phyloP scores from a whole-genome alignment of 148 eudicot species.

The Vaccinium vitisidaea region DNA sequence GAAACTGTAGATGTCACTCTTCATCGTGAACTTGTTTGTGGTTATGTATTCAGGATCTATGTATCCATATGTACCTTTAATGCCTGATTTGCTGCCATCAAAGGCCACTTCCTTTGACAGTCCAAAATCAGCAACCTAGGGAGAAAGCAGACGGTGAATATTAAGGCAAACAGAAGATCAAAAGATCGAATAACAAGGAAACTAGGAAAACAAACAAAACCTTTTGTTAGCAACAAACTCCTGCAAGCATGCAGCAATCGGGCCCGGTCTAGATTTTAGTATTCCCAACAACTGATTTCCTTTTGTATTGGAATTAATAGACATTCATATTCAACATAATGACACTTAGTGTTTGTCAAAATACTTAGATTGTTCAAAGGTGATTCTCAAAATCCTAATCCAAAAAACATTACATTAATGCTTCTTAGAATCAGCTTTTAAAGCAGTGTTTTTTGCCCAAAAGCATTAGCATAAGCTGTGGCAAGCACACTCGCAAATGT shows the following conservation, averaged over 20 bases:
- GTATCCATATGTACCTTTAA: slow-evolving; percentile 97
- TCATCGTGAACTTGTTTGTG: slow-evolving; percentile 68
- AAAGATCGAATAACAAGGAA: not conserved
- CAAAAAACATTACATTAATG: not conserved
- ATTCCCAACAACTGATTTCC: not conserved
- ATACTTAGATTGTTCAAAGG: not conserved
- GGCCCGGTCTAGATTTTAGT: too few species aligned
- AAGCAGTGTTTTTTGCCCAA: not conserved
- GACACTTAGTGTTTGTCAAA: not conserved
- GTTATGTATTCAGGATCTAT: slow-evolving; percentile 92
- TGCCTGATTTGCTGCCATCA: slow-evolving; percentile 81
- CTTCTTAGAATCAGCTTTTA: not conserved
- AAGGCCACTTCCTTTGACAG: slow-evolving; percentile 85
- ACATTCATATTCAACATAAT: not conserved
- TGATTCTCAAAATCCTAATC: not conserved
- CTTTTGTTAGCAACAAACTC: not conserved
- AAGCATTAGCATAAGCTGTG: not conserved
- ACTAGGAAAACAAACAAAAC: not conserved
- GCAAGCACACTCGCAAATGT: not conserved
- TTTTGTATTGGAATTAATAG: not conserved
- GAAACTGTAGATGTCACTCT: slow-evolving; percentile 94
- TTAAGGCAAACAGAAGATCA: not conserved
- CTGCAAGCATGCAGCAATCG: not conserved
- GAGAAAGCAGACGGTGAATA: not conserved
- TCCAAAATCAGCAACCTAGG: slow-evolving; percentile 98